phyloP scores from a whole-genome alignment of 192 early-diverging fungal genomes.

The Chytriomyces confervae region DNA sequence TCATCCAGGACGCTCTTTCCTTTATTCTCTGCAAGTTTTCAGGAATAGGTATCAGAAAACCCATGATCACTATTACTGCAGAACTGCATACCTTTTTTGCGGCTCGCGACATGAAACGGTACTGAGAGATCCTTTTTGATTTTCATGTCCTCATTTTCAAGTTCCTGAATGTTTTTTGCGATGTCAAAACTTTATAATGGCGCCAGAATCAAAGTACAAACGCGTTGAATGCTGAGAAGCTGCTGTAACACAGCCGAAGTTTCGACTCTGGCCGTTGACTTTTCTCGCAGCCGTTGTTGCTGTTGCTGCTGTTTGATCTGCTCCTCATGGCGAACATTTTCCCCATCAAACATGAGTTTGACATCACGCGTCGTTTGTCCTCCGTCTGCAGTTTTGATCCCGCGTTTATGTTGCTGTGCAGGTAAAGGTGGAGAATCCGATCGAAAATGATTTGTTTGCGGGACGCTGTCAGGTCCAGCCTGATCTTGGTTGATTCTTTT shows the following conservation, averaged over 20 bases:
- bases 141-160: constrained; percentile 27
- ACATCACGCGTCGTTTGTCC: too few relatives aligned
- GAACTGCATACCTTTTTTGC: constrained; percentile 15
- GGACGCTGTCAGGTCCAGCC: too few relatives aligned
- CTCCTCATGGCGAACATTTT: too few relatives aligned
- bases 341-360: too few relatives aligned
- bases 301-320: too few relatives aligned
- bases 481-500: too few relatives aligned
- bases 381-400: too few relatives aligned
- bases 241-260: constrained; percentile 32
- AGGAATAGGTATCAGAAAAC: background rate
- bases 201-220: background rate
- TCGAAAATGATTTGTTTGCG: too few relatives aligned
- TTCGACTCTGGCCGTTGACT: constrained; percentile 8
- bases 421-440: too few relatives aligned
- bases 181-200: background rate
- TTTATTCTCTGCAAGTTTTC: background rate
- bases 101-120: constrained; percentile 3
- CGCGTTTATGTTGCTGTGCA: too few relatives aligned
- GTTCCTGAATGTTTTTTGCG: background rate
- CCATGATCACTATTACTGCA: background rate
- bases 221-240: constrained; percentile 23
- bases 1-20: constrained; percentile 15
- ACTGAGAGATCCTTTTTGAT: constrained; percentile 17
- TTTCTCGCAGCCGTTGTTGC: background rate